phyloP scores from a whole-genome alignment of 805 yeast genomes.

The Lipomyces mesembrius region DNA sequence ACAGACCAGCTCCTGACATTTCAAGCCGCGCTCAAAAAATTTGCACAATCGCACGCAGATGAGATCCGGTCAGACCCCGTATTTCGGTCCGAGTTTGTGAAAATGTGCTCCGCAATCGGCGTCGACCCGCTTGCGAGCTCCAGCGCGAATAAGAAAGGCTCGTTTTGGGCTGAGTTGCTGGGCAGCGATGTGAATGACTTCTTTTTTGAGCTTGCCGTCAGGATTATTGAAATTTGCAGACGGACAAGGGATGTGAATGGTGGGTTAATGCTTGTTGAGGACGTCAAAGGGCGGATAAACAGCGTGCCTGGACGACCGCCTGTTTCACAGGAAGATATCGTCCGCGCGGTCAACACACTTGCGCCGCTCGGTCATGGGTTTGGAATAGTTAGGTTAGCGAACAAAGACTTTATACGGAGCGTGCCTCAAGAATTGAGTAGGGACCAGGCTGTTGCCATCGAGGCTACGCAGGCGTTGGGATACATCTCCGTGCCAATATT shows the following conservation, averaged over 20 bases:
- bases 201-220: slow-evolving; percentile 69
- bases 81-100: slow-evolving; percentile 71
- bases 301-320: slow-evolving; percentile 8
- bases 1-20: slow-evolving; percentile 75
- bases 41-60: slow-evolving; percentile 70
- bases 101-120: slow-evolving; percentile 78
- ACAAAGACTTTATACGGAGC: slow-evolving; percentile 61
- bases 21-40: slow-evolving; percentile 74
- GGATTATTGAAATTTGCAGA: slow-evolving; percentile 76
- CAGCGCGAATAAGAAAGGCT: slow-evolving; percentile 41
- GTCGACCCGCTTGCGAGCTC: slow-evolving; percentile 69
- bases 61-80: slow-evolving; percentile 68
- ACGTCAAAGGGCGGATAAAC: slow-evolving; percentile 49
- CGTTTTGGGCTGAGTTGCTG: slow-evolving; percentile 46
- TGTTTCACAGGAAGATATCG: slow-evolving; percentile 57
- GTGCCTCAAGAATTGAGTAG: slow-evolving; percentile 65
- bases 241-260: slow-evolving; percentile 75
- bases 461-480: slow-evolving; percentile 78
- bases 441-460: slow-evolving; percentile 75
- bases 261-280: slow-evolving; percentile 71
- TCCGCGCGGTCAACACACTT: slow-evolving; percentile 59
- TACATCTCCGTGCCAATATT: slow-evolving; percentile 67
- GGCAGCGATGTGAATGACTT: slow-evolving; percentile 56
- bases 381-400: slow-evolving; percentile 61
- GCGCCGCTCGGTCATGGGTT: slow-evolving; percentile 71